Base-by-base conservation (phyloP, 139 green algal genomes). In the Spirogloea muscicola region DNA sequence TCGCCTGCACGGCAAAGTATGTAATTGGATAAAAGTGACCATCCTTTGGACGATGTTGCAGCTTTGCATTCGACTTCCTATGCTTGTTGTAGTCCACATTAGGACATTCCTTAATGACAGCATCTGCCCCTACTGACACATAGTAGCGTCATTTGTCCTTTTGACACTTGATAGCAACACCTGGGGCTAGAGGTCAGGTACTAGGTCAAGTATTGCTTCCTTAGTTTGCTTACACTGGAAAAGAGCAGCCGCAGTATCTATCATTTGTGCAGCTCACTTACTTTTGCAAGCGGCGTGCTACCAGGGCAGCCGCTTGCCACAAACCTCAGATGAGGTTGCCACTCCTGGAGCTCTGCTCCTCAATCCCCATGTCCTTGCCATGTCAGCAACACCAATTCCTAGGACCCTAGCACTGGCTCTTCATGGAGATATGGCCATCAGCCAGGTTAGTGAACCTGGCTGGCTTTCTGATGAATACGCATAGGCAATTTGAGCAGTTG, bases 371-470 rank as follows among this genome's bases (percentile, higher is more conserved):
- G 76, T 96, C 25, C 86, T 98, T 49, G 81, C 88, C 76, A 96
- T 97, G 93, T 91, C 87, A 0, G 94, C 94, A 18, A 98, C 94
- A 2, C 94, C 94, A 81, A 98, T 98, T 60, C 94, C 94, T 0
- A 86, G 94, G 58, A 96, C 89, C 7, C 77, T 96, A 31, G 92
- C 92, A 3, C 85, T 96, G 37, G 85, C 88, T 0, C 46, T 82
- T 7, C 84, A 91, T 39, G 91, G 91, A 31, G 68, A 83, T 9
- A 80, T 73, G 31, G 51, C 27, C 13, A 37, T 83, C 34, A 80
- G 55, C 2, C 70, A 18, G n/a, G 61, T 79, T 7, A 73, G 27
- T 7, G n/a, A n/a, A n/a, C n/a, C n/a, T n/a, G n/a, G n/a, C n/a
- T n/a, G n/a, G n/a, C n/a, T n/a, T n/a, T n/a, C n/a, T n/a, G n/a